phyloP scores from a whole-genome alignment of 176 grass and related monocot species.

The Musa troglodytarum region DNA sequence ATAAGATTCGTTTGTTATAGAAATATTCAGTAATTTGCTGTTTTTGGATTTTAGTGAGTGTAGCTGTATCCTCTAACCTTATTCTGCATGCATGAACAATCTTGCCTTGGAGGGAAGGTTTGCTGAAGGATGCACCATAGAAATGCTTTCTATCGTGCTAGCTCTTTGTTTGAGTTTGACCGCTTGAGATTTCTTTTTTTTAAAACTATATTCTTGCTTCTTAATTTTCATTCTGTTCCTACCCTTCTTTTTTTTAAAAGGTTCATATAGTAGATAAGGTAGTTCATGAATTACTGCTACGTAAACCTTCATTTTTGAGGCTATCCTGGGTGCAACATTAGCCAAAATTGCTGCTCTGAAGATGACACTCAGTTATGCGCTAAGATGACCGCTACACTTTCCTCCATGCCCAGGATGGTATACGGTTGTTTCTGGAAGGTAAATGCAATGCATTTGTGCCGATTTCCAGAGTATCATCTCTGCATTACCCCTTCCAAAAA shows the following conservation, averaged over 20 bases:
- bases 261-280: background rate
- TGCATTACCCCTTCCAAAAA: background rate
- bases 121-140: conserved; percentile 9
- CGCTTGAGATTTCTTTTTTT: background rate
- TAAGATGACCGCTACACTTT: conserved; percentile 9
- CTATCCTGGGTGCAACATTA: conserved; percentile 25
- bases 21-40: no score
- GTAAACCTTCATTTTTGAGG: conserved; percentile 24
- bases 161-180: background rate
- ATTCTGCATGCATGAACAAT: conserved; percentile 15
- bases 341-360: conserved; percentile 26
- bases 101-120: conserved; percentile 20
- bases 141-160: conserved; percentile 22
- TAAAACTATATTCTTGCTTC: background rate
- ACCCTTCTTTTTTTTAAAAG: conserved; percentile 1
- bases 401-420: background rate
- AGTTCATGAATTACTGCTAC: conserved; percentile 10
- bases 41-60: background rate
- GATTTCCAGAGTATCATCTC: conserved; percentile 8
- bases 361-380: conserved; percentile 12
- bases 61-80: conserved; percentile 22
- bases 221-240: background rate
- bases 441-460: conserved; percentile 24
- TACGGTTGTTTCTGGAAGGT: conserved; percentile 22
- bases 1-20: background rate